These are phyloP conservation scores for Gnaphalium uliginosum DNA, from an alignment of 129 eudicot species.

Conservation along the genomic window DNA sequence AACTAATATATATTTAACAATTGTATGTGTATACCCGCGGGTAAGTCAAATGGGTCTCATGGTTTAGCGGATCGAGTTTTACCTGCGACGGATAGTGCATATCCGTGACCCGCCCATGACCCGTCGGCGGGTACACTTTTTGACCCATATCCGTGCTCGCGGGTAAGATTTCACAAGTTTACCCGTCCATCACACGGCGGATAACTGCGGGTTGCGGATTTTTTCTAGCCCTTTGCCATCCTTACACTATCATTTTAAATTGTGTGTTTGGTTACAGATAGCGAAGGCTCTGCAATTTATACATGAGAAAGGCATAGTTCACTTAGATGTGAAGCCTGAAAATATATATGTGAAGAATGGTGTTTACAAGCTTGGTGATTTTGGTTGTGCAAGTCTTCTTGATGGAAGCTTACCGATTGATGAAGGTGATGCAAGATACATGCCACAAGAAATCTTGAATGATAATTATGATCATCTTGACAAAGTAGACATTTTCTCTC, in stretches of 20 bases:
- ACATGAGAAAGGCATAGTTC: conserved; percentile 83
- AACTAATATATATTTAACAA: too few species aligned
- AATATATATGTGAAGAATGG: conserved; percentile 79
- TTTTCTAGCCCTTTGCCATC: too few species aligned
- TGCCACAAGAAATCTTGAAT: conserved; percentile 94
- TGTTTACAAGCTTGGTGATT: conserved; percentile 90
- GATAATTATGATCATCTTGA: conserved; percentile 84
- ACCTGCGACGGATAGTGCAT: too few species aligned
- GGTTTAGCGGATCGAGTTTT: too few species aligned
- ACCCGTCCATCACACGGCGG: too few species aligned
- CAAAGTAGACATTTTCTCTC: conserved; percentile 84
- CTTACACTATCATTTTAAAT: neutral
- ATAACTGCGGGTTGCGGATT: too few species aligned
- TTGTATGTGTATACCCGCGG: too few species aligned
- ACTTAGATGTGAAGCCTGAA: conserved; percentile 89
- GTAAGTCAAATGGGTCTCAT: too few species aligned
- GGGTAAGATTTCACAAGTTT: too few species aligned
- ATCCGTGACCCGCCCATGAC: too few species aligned
- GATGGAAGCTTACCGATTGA: conserved; percentile 79
- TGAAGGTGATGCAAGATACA: conserved; percentile 97
- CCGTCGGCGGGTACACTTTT: too few species aligned
- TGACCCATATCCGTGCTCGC: too few species aligned
- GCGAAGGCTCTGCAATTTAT: conserved; percentile 74
- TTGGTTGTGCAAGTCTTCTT: conserved; percentile 88
- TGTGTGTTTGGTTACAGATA: conserved; percentile 48